Evolutionary conservation across 306 rosid species (phyloP), one percentile per base, ranked within the genome.

Genomic region (Dalbergia cochinchinensis): DNA sequence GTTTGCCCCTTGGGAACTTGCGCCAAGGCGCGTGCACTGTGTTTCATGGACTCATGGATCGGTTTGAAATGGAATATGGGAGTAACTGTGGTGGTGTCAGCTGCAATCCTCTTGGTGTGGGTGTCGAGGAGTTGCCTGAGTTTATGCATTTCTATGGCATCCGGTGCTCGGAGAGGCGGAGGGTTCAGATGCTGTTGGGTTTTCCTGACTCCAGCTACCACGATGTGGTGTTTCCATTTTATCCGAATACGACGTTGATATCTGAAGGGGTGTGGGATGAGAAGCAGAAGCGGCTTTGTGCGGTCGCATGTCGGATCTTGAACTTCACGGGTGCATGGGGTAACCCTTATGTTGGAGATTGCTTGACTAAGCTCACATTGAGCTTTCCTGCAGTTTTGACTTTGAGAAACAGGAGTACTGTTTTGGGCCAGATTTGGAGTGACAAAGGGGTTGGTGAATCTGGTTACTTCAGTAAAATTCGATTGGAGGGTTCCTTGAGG

Each of bases 191-290:
- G 84, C 26, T 94, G 64, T 67, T 92, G 87, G 89, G 87, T 69
- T 91, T 94, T 88, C 64, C 80, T 22, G 84, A 85, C 68, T 70
- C 82, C 6, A 72, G 63, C 48, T 69, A 78, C 60, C 33, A 10
- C 53, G 82, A 64, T 15, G 3, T 9, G 37, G 15, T 57, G 15
- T 84, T 91, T 86, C 89, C 94, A 0, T 90, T 90, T 74, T 62
- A 82, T 18, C 95, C 94, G 1, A 86, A 80, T 63, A 63, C 82
- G 0, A 88, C 90, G 0, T 77, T 92, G 67, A 59, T 92, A 78
- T 86, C 94, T 41, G 97, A 92, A 83, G 99, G 94, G 34, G 59
- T 45, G n/a, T 92, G 97, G 99, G 90, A 94, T 80, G 90, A 86
- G 86, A 86, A 87, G 79, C 88, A 80, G 80, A 90, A 84, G 37